Base-by-base conservation (phyloP, 2,329 filamentous ascomycete species). In the Colletotrichum sp. region DNA sequence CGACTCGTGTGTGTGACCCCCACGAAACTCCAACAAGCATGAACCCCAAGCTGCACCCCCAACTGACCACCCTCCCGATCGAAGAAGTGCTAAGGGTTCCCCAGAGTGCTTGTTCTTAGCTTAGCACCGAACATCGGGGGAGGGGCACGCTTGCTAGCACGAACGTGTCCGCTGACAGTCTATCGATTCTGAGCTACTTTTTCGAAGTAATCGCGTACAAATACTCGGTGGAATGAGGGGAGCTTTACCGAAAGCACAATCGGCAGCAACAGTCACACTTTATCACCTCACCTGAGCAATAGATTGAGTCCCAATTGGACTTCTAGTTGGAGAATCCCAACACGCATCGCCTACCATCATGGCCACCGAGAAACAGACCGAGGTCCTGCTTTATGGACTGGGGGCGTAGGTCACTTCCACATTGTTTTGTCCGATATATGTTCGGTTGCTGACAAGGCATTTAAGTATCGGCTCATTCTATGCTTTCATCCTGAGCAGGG, bases 391-490 rank as follows among this genome's bases (percentile, higher is more conserved):
- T 12, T 90, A 90, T 70, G 89, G 89, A 3, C 85, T 91, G 0
- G 88, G 89, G 78, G 89, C 89, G 88, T 91, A 80, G 81, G 88
- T 85, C 34, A 4, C 28, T 27, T 11, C 3, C 32, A 1, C 22
- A 15, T 3, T 8, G 60, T 30, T 11, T 5, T 22, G 11, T 59
- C 12, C 57, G n/a, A 12, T 19, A n/a, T n/a, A 63, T 13, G 5
- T 34, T 15, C 25, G 4, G 3, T 36, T 34, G 15, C 57, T 75
- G 64, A 75, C 64, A 9, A 5, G 22, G 7, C 8, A 64, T 2
- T 36, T 7, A 61, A 91, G 89, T 0, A 91, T 91, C 68, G 90
- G 90, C 32, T 90, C 89, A 3, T 91, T 91, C 77, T 91, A 91
- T 78, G 87, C 89, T 9, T 91, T 91, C 74, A 86, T 91, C 44